A percentile compares a stretch with the other conserved stretches of the same genome.
Conservation (phyloP, 2,329 filamentous ascomycete genomes). For the Arthrinium phaeospermum region DNA sequence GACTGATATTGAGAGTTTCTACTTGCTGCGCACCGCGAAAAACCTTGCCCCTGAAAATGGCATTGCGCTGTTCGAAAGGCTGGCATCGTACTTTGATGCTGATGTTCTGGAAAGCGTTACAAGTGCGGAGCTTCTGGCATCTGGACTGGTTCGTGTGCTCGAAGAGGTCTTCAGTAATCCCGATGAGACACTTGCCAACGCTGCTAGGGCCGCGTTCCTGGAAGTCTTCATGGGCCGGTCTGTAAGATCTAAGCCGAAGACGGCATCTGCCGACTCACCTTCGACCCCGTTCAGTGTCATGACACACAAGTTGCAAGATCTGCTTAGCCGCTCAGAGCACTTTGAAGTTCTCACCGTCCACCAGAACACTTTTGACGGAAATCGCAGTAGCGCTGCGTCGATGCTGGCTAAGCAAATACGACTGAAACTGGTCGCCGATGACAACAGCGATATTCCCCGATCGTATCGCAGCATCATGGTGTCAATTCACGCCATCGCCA, state of each 20-base stretch:
- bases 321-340: constrained; percentile 95
- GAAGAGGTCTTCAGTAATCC: constrained; percentile 81
- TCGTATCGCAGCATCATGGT: constrained; percentile 96
- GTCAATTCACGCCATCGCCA: constrained; percentile 96
- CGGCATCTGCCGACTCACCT: constrained; percentile 69
- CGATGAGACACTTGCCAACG: constrained; percentile 63
- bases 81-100: constrained; percentile 86
- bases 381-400: constrained; percentile 86
- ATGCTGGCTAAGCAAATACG: constrained; percentile 97
- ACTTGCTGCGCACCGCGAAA: constrained; percentile 59
- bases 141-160: constrained; percentile 84
- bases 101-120: constrained; percentile 93
- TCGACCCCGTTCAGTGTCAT: constrained; percentile 88
- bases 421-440: constrained; percentile 86
- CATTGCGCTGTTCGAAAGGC: constrained; percentile 70
- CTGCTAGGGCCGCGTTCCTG: constrained; percentile 83
- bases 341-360: constrained; percentile 97
- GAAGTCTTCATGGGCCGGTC: constrained; percentile 88
- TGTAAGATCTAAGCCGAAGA: constrained; percentile 69
- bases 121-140: constrained; percentile 90
- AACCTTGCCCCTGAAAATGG: constrained; percentile 58
- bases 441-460: constrained; percentile 86
- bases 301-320: constrained; percentile 92
- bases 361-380: constrained; percentile 88
- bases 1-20: constrained; percentile 73